A percentile compares a stretch with the other conserved stretches of the same genome.
These are phyloP conservation scores for Phalaenopsis hybrid DNA, from an alignment of 116 monocot genomes.

Conservation along the genomic window DNA sequence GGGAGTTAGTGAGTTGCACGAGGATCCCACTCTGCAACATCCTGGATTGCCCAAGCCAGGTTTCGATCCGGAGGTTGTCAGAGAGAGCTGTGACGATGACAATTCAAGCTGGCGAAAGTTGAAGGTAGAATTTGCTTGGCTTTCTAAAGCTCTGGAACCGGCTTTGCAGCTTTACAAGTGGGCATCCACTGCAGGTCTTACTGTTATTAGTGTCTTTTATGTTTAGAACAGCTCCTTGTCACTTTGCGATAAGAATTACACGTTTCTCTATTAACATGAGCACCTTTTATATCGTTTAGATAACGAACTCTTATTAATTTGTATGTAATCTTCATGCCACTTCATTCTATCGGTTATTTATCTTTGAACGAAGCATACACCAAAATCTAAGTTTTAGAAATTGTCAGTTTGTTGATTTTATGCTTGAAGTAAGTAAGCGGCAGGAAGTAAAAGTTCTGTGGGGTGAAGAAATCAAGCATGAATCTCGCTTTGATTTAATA, in stretches of 20 bases:
- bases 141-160: constrained; percentile 79
- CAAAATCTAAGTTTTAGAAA: neutral
- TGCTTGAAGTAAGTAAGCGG: neutral
- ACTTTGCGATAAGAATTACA: neutral
- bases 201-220: neutral
- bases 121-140: constrained; percentile 79
- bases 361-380: neutral
- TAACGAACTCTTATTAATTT: neutral
- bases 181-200: constrained; percentile 32
- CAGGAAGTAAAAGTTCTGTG: neutral
- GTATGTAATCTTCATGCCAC: neutral
- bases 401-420: neutral
- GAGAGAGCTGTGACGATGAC: constrained; percentile 35
- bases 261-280: neutral
- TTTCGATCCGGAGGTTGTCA: constrained; percentile 3
- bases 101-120: constrained; percentile 43
- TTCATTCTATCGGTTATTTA: neutral
- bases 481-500: neutral
- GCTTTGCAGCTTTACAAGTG: constrained; percentile 79
- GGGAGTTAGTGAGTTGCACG: neutral
- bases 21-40: neutral
- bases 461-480: neutral
- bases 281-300: neutral
- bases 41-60: neutral
- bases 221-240: neutral